phyloP scores from a whole-genome alignment of 306 rosid species.

The Quercus mongolica region DNA sequence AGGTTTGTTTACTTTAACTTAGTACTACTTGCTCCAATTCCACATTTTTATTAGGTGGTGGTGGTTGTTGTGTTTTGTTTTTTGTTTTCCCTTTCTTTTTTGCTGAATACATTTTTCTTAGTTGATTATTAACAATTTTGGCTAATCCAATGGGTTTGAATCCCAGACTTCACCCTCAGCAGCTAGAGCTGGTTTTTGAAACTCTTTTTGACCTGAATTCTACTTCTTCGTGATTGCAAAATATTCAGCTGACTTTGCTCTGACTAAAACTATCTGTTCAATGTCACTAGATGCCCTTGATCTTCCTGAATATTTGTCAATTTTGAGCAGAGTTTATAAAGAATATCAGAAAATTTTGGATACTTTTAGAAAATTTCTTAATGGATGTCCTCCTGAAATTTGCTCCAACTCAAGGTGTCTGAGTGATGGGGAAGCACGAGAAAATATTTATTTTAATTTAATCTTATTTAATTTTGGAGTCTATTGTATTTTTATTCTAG shows the following conservation, averaged over 20 bases:
- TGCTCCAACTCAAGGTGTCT: neutral
- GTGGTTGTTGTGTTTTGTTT: too few species aligned
- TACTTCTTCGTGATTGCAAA: neutral
- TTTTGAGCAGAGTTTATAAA: neutral
- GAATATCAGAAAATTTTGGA: neutral
- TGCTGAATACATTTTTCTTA: neutral
- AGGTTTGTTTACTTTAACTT: slow-evolving; percentile 47
- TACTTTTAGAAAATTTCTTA: neutral
- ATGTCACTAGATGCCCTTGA: neutral
- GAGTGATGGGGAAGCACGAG: too few species aligned
- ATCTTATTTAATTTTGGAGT: too few species aligned
- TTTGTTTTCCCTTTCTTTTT: too few species aligned
- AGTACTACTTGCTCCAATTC: neutral
- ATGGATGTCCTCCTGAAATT: neutral
- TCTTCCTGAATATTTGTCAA: neutral
- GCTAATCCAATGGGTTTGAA: neutral
- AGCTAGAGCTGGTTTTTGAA: neutral
- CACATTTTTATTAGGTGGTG: slow-evolving; percentile 9
- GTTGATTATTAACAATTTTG: slow-evolving; percentile 10
- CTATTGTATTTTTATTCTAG: too few species aligned
- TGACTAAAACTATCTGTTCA: neutral
- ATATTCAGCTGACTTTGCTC: neutral
- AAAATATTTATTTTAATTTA: too few species aligned
- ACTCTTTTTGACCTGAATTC: neutral
- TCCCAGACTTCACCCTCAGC: neutral